Evolutionary conservation across 257 asterid species (phyloP), one percentile per base, ranked within the genome.

Genomic region (Rehmannia glutinosa): DNA sequence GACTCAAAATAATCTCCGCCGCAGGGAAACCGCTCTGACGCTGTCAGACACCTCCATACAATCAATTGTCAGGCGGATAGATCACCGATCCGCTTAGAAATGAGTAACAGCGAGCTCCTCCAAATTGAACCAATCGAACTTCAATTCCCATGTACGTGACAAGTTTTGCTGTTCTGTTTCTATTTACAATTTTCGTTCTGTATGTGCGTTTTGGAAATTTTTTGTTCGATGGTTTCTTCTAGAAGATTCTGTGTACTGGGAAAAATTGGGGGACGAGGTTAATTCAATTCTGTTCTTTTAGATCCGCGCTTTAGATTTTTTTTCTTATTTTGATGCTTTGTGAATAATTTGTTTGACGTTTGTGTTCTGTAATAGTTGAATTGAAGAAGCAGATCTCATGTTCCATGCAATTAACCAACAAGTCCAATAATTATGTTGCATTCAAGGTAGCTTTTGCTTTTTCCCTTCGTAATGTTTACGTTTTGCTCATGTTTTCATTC

Each of bases 351-450:
- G 12, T 21, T 27, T 78, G 63, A 20, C 36, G 42, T 64, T 49
- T 77, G 35, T 64, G 49, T 25, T 53, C 49, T 46, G 64, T 25
- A n/a, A 64, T 51, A 79, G 97, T 90, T 51, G 95, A 87, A 80
- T 77, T 87, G 89, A 87, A 82, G 89, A 87, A 85, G 86, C 97
- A 87, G 91, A 90, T 90, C 91, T 69, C 89, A 50, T 87, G 97
- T 75, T 79, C 93, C 62, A 67, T 90, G 86, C 86, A 79, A 76
- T 76, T 90, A 56, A 68, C 81, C 43, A 90, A 90, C 86, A 90
- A 80, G 64, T 66, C 91, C 1, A 88, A 85, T 38, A 78, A 68
- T 59, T 58, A 72, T 76, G 88, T 87, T 60, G 95, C 97, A 3
- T 90, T 87, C 82, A 90, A 90, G 97, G 97, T 90, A 87, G 35